Evolutionary conservation across 2,329 filamentous ascomycete species (phyloP), one percentile per base, ranked within the genome.

Genomic region (Stagonosporopsis rhizophila): DNA sequence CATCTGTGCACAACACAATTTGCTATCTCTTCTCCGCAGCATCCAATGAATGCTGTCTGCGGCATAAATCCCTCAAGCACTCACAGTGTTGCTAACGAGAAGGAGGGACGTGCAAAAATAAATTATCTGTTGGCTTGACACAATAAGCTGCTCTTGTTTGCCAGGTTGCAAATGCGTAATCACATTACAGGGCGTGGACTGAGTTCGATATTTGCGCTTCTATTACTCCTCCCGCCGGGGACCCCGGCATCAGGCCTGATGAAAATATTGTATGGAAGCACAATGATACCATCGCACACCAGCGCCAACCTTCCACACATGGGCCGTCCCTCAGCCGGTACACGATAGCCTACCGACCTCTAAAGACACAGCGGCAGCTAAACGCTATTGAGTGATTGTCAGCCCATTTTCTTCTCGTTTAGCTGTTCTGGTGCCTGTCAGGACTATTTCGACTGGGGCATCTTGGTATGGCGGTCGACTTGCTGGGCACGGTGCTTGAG

Each of bases 281-380:
- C 32, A 41, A 6, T 40, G 34, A 35, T 34, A n/a, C 40, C 35
- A 27, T 34, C 34, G 34, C 40, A 22, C n/a, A 11, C 17, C 14
- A 40, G 35, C n/a, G 15, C 44, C 15, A 15, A n/a, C 17, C n/a
- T 22, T 47, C 44, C 37, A 44, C 51, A 37, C 7, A 17, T 30
- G n/a, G 23, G 8, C 17, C 30, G 15, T 12, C 25, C 5, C 28
- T 32, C 30, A 48, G 9, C 9, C 9, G 6, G 7, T n/a, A 25
- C 20, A 32, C 23, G 19, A 23, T 3, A 34, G 34, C n/a, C 15
- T 30, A 14, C 25, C 20, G 40, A 20, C 35, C 30, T 44, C 44
- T 32, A 35, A 48, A 39, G 32, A 20, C 28, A 19, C 11, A 37
- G 19, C 44, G 32, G 42, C 52, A 46, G 30, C 52, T 56, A 51